Conservation (phyloP, 2,329 filamentous ascomycete genomes). For the Paramyrothecium roridum region DNA sequence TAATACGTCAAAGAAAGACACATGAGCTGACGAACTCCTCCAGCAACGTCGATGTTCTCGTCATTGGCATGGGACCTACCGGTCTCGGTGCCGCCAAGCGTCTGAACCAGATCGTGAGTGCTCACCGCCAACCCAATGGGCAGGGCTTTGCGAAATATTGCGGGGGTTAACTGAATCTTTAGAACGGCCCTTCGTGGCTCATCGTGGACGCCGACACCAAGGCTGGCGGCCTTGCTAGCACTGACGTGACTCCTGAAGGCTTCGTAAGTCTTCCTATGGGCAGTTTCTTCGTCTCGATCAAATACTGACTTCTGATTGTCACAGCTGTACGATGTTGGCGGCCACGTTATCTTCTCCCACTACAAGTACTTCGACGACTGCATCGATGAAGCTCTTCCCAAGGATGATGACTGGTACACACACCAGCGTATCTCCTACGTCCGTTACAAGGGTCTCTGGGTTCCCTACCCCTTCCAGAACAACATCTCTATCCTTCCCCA, state of each 20-base stretch:
- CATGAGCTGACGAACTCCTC: not conserved
- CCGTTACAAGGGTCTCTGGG: conserved; percentile 93
- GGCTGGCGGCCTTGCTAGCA: conserved; percentile 92
- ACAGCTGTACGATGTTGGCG: conserved; percentile 96
- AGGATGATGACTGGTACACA: conserved; percentile 91
- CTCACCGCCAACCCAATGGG: conserved; percentile 24
- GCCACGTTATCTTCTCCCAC: conserved; percentile 98
- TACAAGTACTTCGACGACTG: conserved; percentile 99
- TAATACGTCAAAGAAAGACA: too few species aligned
- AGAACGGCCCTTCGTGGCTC: conserved; percentile 94
- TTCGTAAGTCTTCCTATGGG: conserved; percentile 67
- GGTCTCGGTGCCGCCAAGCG: conserved; percentile 97
- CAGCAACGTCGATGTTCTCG: conserved; percentile 92
- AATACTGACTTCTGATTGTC: conserved; percentile 13
- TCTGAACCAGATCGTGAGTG: conserved; percentile 86
- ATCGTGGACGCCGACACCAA: conserved; percentile 90
- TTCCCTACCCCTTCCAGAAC: conserved; percentile 99
- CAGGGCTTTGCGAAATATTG: not conserved
- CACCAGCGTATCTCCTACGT: conserved; percentile 99
- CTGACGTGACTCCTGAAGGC: conserved; percentile 90
- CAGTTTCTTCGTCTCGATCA: conserved; percentile 3
- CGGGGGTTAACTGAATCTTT: conserved; percentile 14
- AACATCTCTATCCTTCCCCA: conserved; percentile 98
- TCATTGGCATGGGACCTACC: conserved; percentile 97
- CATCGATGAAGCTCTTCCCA: conserved; percentile 93